phyloP scores from a whole-genome alignment of 345 rosid species.

The Balakata baccata region DNA sequence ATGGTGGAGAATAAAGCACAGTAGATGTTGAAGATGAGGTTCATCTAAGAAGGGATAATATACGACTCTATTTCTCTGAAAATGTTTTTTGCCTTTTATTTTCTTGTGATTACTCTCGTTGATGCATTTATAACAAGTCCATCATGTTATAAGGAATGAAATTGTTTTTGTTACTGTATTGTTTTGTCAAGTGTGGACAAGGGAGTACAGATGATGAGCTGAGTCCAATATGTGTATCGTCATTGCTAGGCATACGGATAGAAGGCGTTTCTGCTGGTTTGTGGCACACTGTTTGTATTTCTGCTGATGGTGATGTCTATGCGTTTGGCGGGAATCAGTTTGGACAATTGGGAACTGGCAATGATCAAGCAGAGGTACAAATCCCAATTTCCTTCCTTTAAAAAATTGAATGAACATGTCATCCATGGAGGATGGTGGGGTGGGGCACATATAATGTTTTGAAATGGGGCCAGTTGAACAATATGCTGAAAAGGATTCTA shows the following conservation, averaged over 20 bases:
- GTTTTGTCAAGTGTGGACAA: constrained; percentile 81
- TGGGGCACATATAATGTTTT: neutral
- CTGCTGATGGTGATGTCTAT: constrained; percentile 85
- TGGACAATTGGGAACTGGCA: constrained; percentile 95
- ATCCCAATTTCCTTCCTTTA: neutral
- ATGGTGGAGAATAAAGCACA: constrained; percentile 50
- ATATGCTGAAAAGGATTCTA: neutral
- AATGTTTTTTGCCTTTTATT: constrained; percentile 2
- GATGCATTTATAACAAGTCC: constrained; percentile 11
- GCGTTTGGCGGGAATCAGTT: constrained; percentile 98
- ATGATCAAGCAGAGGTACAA: constrained; percentile 89
- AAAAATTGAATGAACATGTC: neutral
- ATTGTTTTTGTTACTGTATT: constrained; percentile 16
- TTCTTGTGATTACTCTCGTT: constrained; percentile 3
- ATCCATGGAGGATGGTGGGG: neutral
- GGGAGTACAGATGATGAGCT: constrained; percentile 93
- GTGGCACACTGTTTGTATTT: constrained; percentile 91
- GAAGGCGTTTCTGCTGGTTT: constrained; percentile 81
- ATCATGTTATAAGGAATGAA: constrained; percentile 11
- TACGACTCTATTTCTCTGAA: constrained; percentile 26
- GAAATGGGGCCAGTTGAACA: neutral
- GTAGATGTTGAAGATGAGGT: constrained; percentile 55
- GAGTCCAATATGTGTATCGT: constrained; percentile 81
- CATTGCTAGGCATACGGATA: constrained; percentile 76
- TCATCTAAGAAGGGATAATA: constrained; percentile 40